Conservation (phyloP, 441 rosid genomes). For the Gossypium trilobum region DNA sequence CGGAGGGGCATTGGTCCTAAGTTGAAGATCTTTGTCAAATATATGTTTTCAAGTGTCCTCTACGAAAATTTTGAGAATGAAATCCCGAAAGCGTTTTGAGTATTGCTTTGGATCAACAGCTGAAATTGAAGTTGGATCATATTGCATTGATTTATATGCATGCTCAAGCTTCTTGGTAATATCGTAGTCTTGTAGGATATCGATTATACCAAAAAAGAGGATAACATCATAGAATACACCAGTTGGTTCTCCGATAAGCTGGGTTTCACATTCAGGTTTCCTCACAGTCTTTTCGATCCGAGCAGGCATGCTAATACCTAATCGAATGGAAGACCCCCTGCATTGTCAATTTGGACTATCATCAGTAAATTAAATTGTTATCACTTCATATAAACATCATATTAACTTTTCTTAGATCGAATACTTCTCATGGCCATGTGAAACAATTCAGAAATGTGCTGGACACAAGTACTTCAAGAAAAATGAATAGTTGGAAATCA, state of each 20-base stretch:
- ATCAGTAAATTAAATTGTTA: not conserved
- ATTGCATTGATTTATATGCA: conserved; percentile 91
- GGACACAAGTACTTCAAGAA: not conserved
- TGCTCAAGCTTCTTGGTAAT: conserved; percentile 98
- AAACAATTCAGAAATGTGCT: not conserved
- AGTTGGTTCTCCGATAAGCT: conserved; percentile 73
- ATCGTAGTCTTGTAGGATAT: conserved; percentile 89
- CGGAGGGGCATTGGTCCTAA: conserved; percentile 10
- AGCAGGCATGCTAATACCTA: conserved; percentile 78
- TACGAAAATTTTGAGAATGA: conserved; percentile 66
- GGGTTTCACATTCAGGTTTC: conserved; percentile 49
- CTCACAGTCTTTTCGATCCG: conserved; percentile 68
- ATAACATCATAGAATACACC: conserved; percentile 72
- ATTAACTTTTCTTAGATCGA: not conserved
- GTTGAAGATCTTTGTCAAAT: conserved; percentile 17
- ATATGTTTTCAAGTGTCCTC: conserved; percentile 48
- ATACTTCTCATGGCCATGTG: not conserved
- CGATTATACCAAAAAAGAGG: conserved; percentile 77
- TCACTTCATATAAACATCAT: not conserved
- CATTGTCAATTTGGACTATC: not conserved
- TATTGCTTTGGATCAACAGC: conserved; percentile 98
- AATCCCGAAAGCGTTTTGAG: conserved; percentile 81
- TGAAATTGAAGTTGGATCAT: conserved; percentile 85
- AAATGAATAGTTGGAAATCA: not conserved
- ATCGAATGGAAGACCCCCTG: conserved; percentile 62